A percentile compares a stretch with the other conserved stretches of the same genome.
phyloP scores from a whole-genome alignment of 2,329 filamentous ascomycete genomes.

The Colletotrichum sp. region DNA sequence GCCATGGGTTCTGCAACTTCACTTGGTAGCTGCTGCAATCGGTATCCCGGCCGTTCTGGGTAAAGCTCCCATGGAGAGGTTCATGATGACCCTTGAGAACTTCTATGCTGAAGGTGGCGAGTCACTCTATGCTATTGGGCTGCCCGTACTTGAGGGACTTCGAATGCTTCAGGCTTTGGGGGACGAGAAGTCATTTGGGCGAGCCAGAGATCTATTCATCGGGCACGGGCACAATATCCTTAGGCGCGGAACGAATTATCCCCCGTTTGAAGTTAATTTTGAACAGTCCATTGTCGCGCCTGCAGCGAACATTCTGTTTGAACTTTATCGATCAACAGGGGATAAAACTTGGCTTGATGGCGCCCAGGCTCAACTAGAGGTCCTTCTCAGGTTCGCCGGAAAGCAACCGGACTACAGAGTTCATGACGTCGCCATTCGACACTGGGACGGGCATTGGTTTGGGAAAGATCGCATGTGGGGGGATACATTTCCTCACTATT shows the following conservation, averaged over 20 bases:
- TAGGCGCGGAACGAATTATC: neutral
- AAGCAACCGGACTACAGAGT: slow-evolving; percentile 20
- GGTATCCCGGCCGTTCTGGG: neutral
- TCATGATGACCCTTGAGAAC: slow-evolving; percentile 10
- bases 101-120: slow-evolving; percentile 15
- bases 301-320: slow-evolving; percentile 41
- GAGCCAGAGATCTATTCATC: neutral
- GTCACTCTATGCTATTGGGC: slow-evolving; percentile 10
- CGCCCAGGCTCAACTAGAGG: neutral
- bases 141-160: slow-evolving; percentile 9
- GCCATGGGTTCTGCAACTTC: slow-evolving; percentile 17
- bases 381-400: slow-evolving; percentile 11
- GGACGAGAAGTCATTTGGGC: neutral
- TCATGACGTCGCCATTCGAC: slow-evolving; percentile 15
- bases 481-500: slow-evolving; percentile 19
- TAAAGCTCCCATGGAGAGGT: neutral
- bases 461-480: slow-evolving; percentile 20
- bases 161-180: neutral
- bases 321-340: slow-evolving; percentile 49
- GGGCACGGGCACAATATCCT: neutral
- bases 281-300: slow-evolving; percentile 20
- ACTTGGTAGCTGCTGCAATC: slow-evolving; percentile 5
- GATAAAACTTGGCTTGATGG: slow-evolving; percentile 40
- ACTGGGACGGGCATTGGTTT: slow-evolving; percentile 22
- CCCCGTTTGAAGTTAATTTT: slow-evolving; percentile 19